A percentile compares a stretch with the other conserved stretches of the same genome.
phyloP scores from a whole-genome alignment of 441 rosid genomes.

The Gossypium gossypioides region DNA sequence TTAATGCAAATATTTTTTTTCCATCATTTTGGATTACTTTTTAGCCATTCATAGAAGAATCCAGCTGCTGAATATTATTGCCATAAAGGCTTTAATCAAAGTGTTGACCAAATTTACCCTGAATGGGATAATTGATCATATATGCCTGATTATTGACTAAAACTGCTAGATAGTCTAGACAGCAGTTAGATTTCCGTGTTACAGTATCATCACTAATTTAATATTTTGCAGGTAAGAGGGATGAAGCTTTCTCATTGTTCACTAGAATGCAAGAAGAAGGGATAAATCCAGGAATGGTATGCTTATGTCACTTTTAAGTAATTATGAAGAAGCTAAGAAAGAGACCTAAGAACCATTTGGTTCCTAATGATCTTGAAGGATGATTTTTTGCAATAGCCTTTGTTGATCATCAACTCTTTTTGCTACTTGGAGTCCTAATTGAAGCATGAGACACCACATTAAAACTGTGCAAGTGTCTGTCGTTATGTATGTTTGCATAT shows the following conservation, averaged over 20 bases:
- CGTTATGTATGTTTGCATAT: neutral
- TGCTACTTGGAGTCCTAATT: neutral
- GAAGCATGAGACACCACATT: neutral
- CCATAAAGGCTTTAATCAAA: neutral
- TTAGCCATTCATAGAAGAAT: neutral
- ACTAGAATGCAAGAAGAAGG: slow-evolving; percentile 63
- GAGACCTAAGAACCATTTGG: neutral
- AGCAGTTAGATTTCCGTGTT: neutral
- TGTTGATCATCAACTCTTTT: neutral
- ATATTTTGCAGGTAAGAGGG: slow-evolving; percentile 43
- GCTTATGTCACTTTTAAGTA: slow-evolving; percentile 6
- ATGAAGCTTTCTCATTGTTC: slow-evolving; percentile 51
- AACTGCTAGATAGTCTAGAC: neutral
- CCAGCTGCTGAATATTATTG: neutral
- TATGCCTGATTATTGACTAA: neutral
- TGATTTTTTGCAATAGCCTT: neutral
- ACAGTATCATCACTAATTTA: slow-evolving; percentile 3
- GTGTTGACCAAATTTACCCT: neutral
- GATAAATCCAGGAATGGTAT: slow-evolving; percentile 66
- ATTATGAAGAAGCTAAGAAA: neutral
- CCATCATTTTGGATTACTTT: neutral
- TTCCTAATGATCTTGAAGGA: neutral
- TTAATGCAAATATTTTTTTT: neutral
- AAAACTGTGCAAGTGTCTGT: neutral
- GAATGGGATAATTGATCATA: neutral